Evolutionary conservation across 139 green algal genomes (phyloP).

Genomic region (Haematococcus sp.): DNA sequence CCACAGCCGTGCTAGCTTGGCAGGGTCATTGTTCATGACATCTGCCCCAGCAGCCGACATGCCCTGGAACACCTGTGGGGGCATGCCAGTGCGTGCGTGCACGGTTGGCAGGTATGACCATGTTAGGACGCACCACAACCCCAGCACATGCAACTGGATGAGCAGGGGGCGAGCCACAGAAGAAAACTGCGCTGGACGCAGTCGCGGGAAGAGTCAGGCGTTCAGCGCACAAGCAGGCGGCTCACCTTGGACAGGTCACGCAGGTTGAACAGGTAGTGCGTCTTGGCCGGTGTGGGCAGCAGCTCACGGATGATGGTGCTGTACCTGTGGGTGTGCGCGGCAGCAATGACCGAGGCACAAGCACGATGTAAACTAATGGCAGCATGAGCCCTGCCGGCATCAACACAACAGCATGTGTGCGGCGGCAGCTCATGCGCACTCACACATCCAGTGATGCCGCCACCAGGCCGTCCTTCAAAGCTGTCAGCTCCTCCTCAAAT

Average conservation of each 20-base stretch:
- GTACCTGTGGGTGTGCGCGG: too few species aligned
- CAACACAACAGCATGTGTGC: background rate
- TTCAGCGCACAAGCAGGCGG: slow-evolving; percentile 17
- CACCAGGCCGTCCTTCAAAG: slow-evolving; percentile 2
- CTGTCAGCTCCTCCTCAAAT: slow-evolving; percentile 3
- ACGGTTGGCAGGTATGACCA: background rate
- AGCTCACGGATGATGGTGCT: slow-evolving; percentile 10
- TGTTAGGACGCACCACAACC: too few species aligned
- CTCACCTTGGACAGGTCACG: slow-evolving; percentile 71
- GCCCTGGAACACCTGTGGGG: slow-evolving; percentile 7
- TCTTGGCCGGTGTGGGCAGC: slow-evolving; percentile 57
- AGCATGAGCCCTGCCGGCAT: background rate
- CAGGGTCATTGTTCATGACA: background rate
- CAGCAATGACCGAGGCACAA: too few species aligned
- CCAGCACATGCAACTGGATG: too few species aligned
- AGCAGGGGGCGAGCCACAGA: too few species aligned
- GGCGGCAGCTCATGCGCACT: background rate
- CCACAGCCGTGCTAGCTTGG: slow-evolving; percentile 45
- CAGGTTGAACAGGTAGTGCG: slow-evolving; percentile 82
- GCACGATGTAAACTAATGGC: background rate
- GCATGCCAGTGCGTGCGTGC: background rate
- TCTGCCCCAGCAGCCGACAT: slow-evolving; percentile 11
- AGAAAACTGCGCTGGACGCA: background rate
- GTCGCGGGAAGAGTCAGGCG: background rate
- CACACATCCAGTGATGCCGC: slow-evolving; percentile 7